Percentiles rank a stretch among this genome's conserved stretches.
phyloP scores from a whole-genome alignment of 2,329 filamentous ascomycete species.

The Pseudogymnoascus destructans region DNA sequence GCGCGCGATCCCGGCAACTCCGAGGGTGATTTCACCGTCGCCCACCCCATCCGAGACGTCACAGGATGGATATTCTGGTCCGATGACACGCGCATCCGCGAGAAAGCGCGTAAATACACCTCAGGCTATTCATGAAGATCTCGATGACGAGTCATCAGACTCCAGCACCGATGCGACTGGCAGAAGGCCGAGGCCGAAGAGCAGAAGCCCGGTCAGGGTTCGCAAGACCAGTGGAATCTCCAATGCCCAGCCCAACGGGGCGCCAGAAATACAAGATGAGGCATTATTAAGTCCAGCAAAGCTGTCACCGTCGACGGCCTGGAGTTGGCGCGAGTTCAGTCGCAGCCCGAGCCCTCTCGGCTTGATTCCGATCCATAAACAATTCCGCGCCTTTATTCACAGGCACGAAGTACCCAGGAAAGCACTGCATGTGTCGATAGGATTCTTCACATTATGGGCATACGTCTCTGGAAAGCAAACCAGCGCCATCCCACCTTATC shows the following conservation, averaged over 20 bases:
- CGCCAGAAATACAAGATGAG: not conserved
- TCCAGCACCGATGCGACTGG: constrained; percentile 16
- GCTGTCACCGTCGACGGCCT: constrained; percentile 46
- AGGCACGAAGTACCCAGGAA: constrained; percentile 96
- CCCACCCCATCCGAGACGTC: constrained; percentile 53
- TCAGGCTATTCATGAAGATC: constrained; percentile 45
- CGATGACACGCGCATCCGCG: constrained; percentile 63
- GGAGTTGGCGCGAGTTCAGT: constrained; percentile 78
- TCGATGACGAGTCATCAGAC: constrained; percentile 31
- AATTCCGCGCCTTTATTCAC: constrained; percentile 86
- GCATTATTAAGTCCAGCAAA: constrained; percentile 16
- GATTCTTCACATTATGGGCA: constrained; percentile 79
- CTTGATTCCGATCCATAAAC: constrained; percentile 85
- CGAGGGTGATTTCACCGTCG: constrained; percentile 81
- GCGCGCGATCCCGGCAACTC: constrained; percentile 57
- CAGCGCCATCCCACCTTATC: constrained; percentile 64
- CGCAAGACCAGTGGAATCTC: constrained; percentile 42
- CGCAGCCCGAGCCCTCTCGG: constrained; percentile 86
- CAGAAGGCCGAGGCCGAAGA: constrained; percentile 24
- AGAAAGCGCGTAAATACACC: constrained; percentile 45
- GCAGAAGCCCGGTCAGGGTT: constrained; percentile 27
- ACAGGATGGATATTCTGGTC: constrained; percentile 55
- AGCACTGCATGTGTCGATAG: constrained; percentile 85
- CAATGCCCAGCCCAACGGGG: constrained; percentile 32
- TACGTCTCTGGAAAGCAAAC: constrained; percentile 72